Evolutionary conservation across 2,329 filamentous ascomycete genomes (phyloP), one percentile per base, ranked within the genome.

Genomic region (Rosellinia necatrix): DNA sequence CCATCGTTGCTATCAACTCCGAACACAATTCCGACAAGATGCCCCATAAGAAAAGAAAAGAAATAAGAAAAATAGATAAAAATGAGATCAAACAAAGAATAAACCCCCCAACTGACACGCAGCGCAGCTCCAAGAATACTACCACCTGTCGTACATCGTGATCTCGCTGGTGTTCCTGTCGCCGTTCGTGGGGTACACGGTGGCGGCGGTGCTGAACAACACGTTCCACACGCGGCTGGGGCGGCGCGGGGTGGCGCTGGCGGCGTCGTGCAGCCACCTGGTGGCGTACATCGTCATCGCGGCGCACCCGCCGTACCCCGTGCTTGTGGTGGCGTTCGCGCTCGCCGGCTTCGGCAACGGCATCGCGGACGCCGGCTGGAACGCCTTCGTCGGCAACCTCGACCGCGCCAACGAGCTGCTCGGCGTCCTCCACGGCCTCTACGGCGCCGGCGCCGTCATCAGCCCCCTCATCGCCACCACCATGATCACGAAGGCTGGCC

Each of bases 341-440:
- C 69, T 91, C 2, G 83, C 86, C 0, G 89, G 88, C 0, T 85
- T 90, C 50, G 88, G 87, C 0, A 91, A 89, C 66, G 88, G 88
- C 0, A 71, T 90, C 0, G 76, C 79, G 10, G 86, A 82, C 57
- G 79, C 76, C 6, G 80, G 74, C 1, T 84, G 80, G 79, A 81
- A 81, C 64, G 78, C 79, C 0, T 82, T 76, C 74, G 70, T 81
- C 12, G 89, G 89, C 0, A 86, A 85, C 62, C 85, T 92, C 80
- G 80, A 80, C 7, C 83, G 82, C 51, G 82, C 87, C 1, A 91
- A 91, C 62, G 84, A 91, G 67, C 70, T 91, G 1, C 76, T 90
- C 0, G 88, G 88, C 0, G 78, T 90, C 50, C 72, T 91, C 21
- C 88, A 91, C 63, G 86, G 81, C 0, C 82, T 82, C 47, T 92